Evolutionary conservation across 108 stramenopile species (phyloP).

Genomic region (Cyclotella cryptica): DNA sequence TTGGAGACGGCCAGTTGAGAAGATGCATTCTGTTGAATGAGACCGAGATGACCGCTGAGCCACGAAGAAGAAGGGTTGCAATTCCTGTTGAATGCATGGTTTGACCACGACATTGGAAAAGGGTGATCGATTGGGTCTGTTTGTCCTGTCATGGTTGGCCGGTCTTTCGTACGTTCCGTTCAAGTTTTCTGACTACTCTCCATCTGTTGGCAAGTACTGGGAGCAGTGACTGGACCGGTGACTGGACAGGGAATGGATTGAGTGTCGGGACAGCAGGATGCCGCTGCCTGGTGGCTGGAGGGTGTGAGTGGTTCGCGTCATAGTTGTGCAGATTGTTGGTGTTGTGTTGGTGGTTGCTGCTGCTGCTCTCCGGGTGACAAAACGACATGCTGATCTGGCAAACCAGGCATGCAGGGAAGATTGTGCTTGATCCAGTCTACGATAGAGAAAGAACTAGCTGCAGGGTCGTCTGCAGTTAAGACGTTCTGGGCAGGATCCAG

Average conservation of each 20-base stretch:
- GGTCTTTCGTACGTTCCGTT: too few species aligned
- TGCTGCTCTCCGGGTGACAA: background rate
- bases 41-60: slow-evolving; percentile 8
- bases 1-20: background rate
- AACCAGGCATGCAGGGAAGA: background rate
- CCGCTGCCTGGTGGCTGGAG: background rate
- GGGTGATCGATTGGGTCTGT: background rate
- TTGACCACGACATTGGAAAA: background rate
- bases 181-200: too few species aligned
- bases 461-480: too few species aligned
- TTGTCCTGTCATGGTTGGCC: background rate
- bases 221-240: too few species aligned
- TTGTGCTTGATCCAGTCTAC: slow-evolving; percentile 3
- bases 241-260: background rate
- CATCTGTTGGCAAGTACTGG: too few species aligned
- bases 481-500: too few species aligned
- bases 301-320: background rate
- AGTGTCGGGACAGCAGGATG: background rate
- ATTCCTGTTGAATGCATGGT: background rate
- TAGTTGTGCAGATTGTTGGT: background rate
- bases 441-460: background rate
- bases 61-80: background rate
- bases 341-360: background rate
- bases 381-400: background rate
- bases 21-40: slow-evolving; percentile 1